phyloP scores from a whole-genome alignment of 441 rosid genomes.

The Gossypium trilobum region DNA sequence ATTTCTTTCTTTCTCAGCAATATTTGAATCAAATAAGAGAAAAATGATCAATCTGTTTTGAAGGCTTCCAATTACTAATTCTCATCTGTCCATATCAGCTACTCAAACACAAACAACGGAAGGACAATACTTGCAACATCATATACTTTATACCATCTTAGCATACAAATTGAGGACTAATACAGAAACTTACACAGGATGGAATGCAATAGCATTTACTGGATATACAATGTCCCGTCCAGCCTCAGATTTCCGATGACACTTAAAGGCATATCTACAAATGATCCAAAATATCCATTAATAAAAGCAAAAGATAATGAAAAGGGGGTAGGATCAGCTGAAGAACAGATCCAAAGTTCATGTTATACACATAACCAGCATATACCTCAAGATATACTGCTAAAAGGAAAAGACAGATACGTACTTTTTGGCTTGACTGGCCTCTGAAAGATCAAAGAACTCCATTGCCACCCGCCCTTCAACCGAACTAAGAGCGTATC shows the following conservation, averaged over 20 bases:
- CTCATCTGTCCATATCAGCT: not conserved
- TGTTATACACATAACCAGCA: not conserved
- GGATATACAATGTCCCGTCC: constrained; percentile 93
- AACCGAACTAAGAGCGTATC: constrained; percentile 90
- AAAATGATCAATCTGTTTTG: not conserved
- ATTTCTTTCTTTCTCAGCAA: not conserved
- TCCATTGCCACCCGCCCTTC: constrained; percentile 96
- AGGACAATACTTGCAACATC: not conserved
- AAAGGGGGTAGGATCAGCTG: not conserved
- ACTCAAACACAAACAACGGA: not conserved
- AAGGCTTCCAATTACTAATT: not conserved
- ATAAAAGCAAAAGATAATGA: not conserved
- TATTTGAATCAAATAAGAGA: not conserved
- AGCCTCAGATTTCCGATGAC: constrained; percentile 93
- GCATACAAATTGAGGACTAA: constrained; percentile 1
- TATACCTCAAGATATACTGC: not conserved
- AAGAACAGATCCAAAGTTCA: not conserved
- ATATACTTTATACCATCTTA: not conserved
- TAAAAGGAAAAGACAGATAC: not conserved
- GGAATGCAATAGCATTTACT: constrained; percentile 90
- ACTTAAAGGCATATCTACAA: constrained; percentile 89
- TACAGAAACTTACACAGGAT: constrained; percentile 73
- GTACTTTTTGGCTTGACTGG: constrained; percentile 93
- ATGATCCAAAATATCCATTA: constrained; percentile 12
- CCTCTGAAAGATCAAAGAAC: constrained; percentile 80